Percentiles rank a stretch among this genome's conserved stretches.
phyloP scores from a whole-genome alignment of 2,329 filamentous ascomycete species.

The Pseudogymnoascus sp. region DNA sequence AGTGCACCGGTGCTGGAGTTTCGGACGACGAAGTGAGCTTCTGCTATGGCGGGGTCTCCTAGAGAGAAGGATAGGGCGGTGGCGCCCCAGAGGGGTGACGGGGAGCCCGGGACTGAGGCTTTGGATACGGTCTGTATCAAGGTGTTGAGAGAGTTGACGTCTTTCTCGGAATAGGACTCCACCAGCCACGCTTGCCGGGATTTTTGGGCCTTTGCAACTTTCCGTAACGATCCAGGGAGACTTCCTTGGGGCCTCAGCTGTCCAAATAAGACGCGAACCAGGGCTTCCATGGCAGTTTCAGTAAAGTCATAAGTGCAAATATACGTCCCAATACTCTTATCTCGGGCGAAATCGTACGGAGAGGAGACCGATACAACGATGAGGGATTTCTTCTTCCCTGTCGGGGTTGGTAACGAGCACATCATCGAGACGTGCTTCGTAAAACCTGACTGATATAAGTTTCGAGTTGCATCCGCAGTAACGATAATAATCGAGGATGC shows the following conservation, averaged over 20 bases:
- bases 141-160: conserved; percentile 66
- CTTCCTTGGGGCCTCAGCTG: conserved; percentile 57
- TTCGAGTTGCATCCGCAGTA: conserved; percentile 89
- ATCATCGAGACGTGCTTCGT: conserved; percentile 96
- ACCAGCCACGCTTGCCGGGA: conserved; percentile 95
- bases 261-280: conserved; percentile 79
- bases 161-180: conserved; percentile 77
- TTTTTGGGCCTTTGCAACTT: conserved; percentile 80
- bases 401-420: conserved; percentile 73
- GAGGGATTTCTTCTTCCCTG: conserved; percentile 78
- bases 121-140: conserved; percentile 66
- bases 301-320: conserved; percentile 96
- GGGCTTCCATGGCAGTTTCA: conserved; percentile 77
- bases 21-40: conserved; percentile 84
- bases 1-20: conserved; percentile 88
- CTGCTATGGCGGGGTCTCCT: conserved; percentile 62
- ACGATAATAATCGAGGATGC: conserved; percentile 84
- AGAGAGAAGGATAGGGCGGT: conserved; percentile 72
- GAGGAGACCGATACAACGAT: conserved; percentile 91
- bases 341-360: conserved; percentile 93
- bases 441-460: conserved; percentile 89
- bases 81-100: conserved; percentile 57
- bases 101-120: conserved; percentile 58
- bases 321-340: conserved; percentile 83
- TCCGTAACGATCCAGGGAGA: conserved; percentile 69